Conservation (phyloP, 352 stramenopile species). For the Nannochloropsis limnetica region DNA sequence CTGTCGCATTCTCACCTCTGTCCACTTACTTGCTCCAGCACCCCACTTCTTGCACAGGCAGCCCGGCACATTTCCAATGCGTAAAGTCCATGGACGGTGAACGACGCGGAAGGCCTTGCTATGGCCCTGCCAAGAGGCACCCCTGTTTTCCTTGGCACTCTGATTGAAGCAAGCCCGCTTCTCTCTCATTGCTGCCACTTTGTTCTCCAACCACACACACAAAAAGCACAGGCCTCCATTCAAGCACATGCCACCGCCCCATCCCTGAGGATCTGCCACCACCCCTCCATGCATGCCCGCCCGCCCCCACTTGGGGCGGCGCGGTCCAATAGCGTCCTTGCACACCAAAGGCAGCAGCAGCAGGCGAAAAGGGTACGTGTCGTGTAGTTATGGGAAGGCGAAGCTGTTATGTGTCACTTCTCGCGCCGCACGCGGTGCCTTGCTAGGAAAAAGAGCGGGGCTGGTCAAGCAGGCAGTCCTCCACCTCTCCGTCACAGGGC, state of each 20-base stretch:
- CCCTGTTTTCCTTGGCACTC: neutral
- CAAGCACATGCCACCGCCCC: neutral
- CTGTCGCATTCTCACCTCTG: neutral
- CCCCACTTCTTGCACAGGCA: neutral
- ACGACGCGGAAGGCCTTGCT: neutral
- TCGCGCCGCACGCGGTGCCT: neutral
- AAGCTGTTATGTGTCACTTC: neutral
- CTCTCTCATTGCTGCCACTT: neutral
- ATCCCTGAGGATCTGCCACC: neutral
- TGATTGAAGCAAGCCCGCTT: neutral
- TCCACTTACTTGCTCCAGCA: neutral
- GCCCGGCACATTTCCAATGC: neutral
- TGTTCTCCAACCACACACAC: neutral
- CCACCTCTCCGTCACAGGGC: neutral
- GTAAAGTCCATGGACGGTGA: neutral
- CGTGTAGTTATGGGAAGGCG: neutral
- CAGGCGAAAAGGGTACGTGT: neutral
- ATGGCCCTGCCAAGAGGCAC: neutral
- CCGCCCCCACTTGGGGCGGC: neutral
- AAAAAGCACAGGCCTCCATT: neutral
- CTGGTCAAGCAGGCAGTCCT: neutral
- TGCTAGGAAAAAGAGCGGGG: neutral
- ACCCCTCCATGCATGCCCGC: neutral
- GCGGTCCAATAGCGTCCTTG: neutral
- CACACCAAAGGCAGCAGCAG: neutral